Conservation (phyloP, 2,329 filamentous ascomycete species). For the Fusarium sp. region DNA sequence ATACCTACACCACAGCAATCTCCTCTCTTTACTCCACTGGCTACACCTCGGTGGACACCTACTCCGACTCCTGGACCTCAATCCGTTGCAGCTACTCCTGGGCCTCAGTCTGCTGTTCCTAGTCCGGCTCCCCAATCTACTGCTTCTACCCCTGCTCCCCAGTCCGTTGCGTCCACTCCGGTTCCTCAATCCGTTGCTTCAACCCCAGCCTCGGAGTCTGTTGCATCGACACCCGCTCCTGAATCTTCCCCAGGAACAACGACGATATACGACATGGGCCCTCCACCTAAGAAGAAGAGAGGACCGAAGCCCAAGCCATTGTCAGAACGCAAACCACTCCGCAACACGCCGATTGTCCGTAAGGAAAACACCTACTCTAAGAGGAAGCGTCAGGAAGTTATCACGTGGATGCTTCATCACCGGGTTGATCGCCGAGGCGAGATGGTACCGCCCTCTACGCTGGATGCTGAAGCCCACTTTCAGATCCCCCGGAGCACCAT, state of each 20-base stretch:
- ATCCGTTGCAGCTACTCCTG: not conserved
- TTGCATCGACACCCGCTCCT: not conserved
- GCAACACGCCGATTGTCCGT: constrained; percentile 15
- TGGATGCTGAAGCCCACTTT: constrained; percentile 20
- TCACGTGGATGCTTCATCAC: constrained; percentile 14
- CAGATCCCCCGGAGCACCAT: constrained; percentile 26
- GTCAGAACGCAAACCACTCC: constrained; percentile 7
- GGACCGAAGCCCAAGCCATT: constrained; percentile 25
- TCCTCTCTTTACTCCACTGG: constrained; percentile 8
- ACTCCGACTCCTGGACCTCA: constrained; percentile 1
- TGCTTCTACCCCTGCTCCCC: not conserved
- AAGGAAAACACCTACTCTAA: constrained; percentile 24
- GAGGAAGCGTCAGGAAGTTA: constrained; percentile 21
- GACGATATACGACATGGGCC: not conserved
- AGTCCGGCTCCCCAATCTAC: too few species aligned
- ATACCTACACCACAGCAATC: not conserved
- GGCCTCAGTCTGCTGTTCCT: too few species aligned
- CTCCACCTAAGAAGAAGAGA: constrained; percentile 10
- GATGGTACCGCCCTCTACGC: constrained; percentile 7
- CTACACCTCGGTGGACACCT: not conserved
- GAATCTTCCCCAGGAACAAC: not conserved
- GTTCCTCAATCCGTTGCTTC: not conserved
- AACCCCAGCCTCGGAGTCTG: not conserved
- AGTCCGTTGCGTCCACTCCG: not conserved
- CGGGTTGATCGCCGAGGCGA: constrained; percentile 2